A percentile compares a stretch with the other conserved stretches of the same genome.
Conservation (phyloP, 306 rosid species). For the Trifolium repens region DNA sequence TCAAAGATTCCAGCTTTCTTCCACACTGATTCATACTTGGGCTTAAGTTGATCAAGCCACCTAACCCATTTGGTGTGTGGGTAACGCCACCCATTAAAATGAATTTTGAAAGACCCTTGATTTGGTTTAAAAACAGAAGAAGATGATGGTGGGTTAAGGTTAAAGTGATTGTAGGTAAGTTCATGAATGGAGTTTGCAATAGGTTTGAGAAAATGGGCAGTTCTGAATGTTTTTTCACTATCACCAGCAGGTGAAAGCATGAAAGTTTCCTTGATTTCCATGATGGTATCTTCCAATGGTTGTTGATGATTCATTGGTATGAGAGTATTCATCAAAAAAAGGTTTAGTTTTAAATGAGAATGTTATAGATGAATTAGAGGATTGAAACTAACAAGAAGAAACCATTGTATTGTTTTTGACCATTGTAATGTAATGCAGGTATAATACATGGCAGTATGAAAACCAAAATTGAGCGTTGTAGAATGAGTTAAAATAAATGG, state of each 20-base stretch:
- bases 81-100: constrained; percentile 41
- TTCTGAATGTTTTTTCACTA: constrained; percentile 43
- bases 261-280: constrained; percentile 45
- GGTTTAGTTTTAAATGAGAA: too few species aligned
- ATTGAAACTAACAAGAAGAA: too few species aligned
- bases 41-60: constrained; percentile 47
- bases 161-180: neutral
- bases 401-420: too few species aligned
- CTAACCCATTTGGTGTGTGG: constrained; percentile 26
- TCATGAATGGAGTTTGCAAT: constrained; percentile 17
- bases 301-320: too few species aligned
- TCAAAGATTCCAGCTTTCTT: constrained; percentile 54
- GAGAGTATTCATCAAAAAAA: too few species aligned
- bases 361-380: too few species aligned
- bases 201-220: constrained; percentile 56
- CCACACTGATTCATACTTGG: constrained; percentile 46
- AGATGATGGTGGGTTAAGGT: constrained; percentile 17
- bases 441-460: too few species aligned
- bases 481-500: too few species aligned
- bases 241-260: constrained; percentile 62
- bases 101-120: constrained; percentile 30
- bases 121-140: constrained; percentile 27
- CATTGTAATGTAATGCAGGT: too few species aligned
- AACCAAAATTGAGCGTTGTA: too few species aligned
- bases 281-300: constrained; percentile 20